Percentiles rank a stretch among this genome's conserved stretches.
Conservation (phyloP, 805 yeast species). For the Kazachstania africana region DNA sequence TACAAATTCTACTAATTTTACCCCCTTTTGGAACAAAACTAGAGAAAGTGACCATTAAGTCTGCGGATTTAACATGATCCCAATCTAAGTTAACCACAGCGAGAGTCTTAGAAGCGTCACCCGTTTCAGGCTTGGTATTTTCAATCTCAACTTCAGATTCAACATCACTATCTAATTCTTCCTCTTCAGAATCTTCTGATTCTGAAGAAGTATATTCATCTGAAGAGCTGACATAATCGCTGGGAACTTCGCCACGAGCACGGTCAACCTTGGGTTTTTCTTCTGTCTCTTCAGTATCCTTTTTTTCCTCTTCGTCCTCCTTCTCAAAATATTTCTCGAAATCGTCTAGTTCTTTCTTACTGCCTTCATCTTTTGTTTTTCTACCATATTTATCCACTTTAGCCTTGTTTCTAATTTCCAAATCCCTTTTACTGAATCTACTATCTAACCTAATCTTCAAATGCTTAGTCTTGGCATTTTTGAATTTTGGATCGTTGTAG, state of each 20-base stretch:
- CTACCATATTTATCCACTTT: slow-evolving; percentile 85
- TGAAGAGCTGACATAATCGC: slow-evolving; percentile 31
- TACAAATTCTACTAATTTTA: slow-evolving; percentile 49
- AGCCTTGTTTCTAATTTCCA: slow-evolving; percentile 48
- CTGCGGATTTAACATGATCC: slow-evolving; percentile 87
- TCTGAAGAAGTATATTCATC: slow-evolving; percentile 37
- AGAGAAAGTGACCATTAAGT: slow-evolving; percentile 77
- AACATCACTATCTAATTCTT: slow-evolving; percentile 34
- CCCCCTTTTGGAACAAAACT: slow-evolving; percentile 78
- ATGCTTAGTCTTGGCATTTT: slow-evolving; percentile 55
- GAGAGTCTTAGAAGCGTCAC: slow-evolving; percentile 70
- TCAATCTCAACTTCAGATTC: slow-evolving; percentile 48
- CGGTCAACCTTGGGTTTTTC: slow-evolving; percentile 30
- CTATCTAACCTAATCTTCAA: slow-evolving; percentile 72
- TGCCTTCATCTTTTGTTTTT: slow-evolving; percentile 32
- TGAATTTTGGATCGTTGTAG: slow-evolving; percentile 82
- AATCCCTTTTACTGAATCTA: slow-evolving; percentile 58
- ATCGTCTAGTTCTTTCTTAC: slow-evolving; percentile 33
- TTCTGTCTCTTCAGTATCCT: slow-evolving; percentile 5
- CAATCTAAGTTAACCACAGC: slow-evolving; percentile 96
- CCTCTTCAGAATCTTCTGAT: slow-evolving; percentile 31
- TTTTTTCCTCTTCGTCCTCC: slow-evolving; percentile 19
- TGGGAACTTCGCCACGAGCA: slow-evolving; percentile 58
- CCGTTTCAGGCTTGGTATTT: slow-evolving; percentile 54
- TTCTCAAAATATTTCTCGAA: slow-evolving; percentile 58